Evolutionary conservation across 2,329 filamentous ascomycete genomes (phyloP).

Genomic region (Stemphylium vesicarium): DNA sequence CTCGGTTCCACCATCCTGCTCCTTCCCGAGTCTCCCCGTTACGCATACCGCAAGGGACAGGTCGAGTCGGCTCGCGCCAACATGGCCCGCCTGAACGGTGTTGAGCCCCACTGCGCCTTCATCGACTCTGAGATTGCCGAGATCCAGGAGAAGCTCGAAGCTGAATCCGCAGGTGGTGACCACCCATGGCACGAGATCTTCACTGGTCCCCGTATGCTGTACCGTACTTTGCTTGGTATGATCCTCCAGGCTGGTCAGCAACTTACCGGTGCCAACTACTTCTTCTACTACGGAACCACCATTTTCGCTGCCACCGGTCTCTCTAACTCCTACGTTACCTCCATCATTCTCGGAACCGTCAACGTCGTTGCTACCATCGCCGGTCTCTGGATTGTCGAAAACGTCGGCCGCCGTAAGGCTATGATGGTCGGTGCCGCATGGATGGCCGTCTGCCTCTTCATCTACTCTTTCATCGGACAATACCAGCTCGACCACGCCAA

Average conservation of each 20-base stretch:
- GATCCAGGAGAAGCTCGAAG: slow-evolving; percentile 63
- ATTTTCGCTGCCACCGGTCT: slow-evolving; percentile 54
- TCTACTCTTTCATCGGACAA: slow-evolving; percentile 57
- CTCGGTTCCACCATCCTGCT: slow-evolving; percentile 61
- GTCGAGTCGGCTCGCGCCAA: slow-evolving; percentile 59
- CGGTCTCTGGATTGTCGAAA: slow-evolving; percentile 56
- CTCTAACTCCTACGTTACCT: slow-evolving; percentile 54
- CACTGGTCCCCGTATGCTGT: slow-evolving; percentile 69
- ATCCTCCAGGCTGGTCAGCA: slow-evolving; percentile 70
- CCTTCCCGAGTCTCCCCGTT: slow-evolving; percentile 64
- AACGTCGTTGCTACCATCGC: slow-evolving; percentile 57
- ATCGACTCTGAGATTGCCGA: slow-evolving; percentile 62
- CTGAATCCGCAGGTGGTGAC: slow-evolving; percentile 52
- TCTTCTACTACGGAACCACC: slow-evolving; percentile 55
- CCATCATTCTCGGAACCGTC: slow-evolving; percentile 58
- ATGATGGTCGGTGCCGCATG: slow-evolving; percentile 55
- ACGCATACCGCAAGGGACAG: slow-evolving; percentile 62
- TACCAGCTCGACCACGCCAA: slow-evolving; percentile 47
- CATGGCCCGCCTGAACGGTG: slow-evolving; percentile 62
- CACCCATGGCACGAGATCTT: slow-evolving; percentile 64
- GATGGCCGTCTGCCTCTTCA: slow-evolving; percentile 65
- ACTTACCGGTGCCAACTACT: slow-evolving; percentile 67
- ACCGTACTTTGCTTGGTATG: slow-evolving; percentile 69
- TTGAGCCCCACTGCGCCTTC: slow-evolving; percentile 60
- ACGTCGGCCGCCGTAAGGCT: slow-evolving; percentile 54